Percentiles rank a stretch among this genome's conserved stretches.
These are phyloP conservation scores for Cyphellophora europaea DNA, from an alignment of 2,329 filamentous ascomycete genomes.

Conservation along the genomic window DNA sequence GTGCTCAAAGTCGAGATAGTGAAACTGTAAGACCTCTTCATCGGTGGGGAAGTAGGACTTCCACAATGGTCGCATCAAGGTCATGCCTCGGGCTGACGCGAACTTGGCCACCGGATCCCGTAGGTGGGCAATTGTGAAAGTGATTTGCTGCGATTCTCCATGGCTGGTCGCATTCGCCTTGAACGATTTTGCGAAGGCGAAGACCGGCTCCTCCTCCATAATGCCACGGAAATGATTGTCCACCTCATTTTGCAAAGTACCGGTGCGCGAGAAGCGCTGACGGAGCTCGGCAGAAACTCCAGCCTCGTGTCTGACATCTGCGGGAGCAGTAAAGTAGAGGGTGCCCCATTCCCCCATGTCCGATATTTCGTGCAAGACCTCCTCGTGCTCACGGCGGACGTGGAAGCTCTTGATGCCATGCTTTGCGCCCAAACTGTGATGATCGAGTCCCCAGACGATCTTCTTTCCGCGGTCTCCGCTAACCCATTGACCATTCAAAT, in stretches of 20 bases:
- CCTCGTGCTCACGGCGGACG: constrained; percentile 37
- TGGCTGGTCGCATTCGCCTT: constrained; percentile 33
- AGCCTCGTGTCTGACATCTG: constrained; percentile 58
- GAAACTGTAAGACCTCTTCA: constrained; percentile 60
- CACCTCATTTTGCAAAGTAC: constrained; percentile 55
- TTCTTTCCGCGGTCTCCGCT: constrained; percentile 62
- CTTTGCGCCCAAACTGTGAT: constrained; percentile 30
- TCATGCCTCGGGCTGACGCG: constrained; percentile 65
- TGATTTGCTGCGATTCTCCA: constrained; percentile 42
- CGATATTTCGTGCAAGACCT: constrained; percentile 61
- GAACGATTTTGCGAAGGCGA: constrained; percentile 66
- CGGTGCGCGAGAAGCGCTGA: constrained; percentile 58
- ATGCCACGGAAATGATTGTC: constrained; percentile 61
- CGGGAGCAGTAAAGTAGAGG: constrained; percentile 64
- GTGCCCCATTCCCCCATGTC: constrained; percentile 81
- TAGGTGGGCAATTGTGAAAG: constrained; percentile 68
- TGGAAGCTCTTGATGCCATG: constrained; percentile 31
- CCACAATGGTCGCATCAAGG: constrained; percentile 72
- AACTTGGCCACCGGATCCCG: constrained; percentile 74
- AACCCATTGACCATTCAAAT: constrained; percentile 71
- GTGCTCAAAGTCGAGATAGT: constrained; percentile 63
- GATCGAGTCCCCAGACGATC: constrained; percentile 60
- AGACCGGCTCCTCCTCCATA: constrained; percentile 70
- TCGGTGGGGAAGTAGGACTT: constrained; percentile 59
- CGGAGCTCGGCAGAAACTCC: constrained; percentile 59